Base-by-base conservation (phyloP, 2,329 filamentous ascomycete species). In the Trichoderma aggressivum region DNA sequence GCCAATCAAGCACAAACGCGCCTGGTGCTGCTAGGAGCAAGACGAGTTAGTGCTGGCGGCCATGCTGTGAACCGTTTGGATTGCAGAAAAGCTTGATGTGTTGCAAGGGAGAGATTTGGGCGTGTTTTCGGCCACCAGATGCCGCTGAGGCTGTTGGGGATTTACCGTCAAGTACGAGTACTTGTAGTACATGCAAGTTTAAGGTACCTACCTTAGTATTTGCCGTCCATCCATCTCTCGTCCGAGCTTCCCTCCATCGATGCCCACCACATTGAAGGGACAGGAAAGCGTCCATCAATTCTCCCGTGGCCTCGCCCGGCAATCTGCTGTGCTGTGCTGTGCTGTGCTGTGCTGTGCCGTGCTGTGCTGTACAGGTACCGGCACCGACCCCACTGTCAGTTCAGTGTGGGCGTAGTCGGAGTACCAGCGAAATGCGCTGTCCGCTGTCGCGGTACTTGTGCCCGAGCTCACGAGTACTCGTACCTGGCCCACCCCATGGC, bases 401-500 rank as follows among this genome's bases (percentile, higher is more conserved):
- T 24, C 5, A 24, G 47, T 24, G 47, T 53, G 47, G 47, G 47
- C 47, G 47, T n/a, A 53, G 47, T 24, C 21, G 47, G n/a, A 47
- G 21, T 43, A 30, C 53, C 34, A 8, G n/a, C 43, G 16, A 7
- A 4, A 56, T 26, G 34, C 14, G n/a, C 64, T 21, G 18, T 3
- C 18, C 50, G 26, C 64, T 32, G 18, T 34, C 11, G 16, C 64
- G 64, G 55, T 68, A 53, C 50, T 66, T 66, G 69, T 56, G 30
- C 62, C 36, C 69, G 39, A 47, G 18, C 7, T 50, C 21, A 24
- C n/a, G 65, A 30, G 56, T 32, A 59, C 47, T 50, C 62, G 62
- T 67, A 55, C 70, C 70, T 71, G 70, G 60, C 43, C 70, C 70
- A 61, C 62, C 16, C 43, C 10, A 12, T 21, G 47, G 47, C 21